A percentile compares a stretch with the other conserved stretches of the same genome.
These are phyloP conservation scores for Wallacemonas collosoma DNA, from an alignment of 208 protist species.

Conservation along the genomic window DNA sequence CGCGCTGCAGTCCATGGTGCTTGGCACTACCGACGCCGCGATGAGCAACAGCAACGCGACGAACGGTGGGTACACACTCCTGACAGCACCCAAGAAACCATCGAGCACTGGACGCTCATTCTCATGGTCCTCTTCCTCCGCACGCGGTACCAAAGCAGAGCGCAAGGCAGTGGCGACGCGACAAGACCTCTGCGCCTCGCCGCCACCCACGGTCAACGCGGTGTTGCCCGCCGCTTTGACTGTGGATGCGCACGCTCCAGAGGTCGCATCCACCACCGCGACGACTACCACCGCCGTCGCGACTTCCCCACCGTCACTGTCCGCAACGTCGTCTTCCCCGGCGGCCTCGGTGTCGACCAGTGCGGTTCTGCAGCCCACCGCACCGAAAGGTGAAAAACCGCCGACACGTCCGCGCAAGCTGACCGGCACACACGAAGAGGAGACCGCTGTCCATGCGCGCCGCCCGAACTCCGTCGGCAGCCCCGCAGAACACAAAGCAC, in stretches of 20 bases:
- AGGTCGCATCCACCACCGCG: too few relatives aligned
- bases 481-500: not conserved
- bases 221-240: not conserved
- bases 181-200: not conserved
- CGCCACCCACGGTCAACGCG: not conserved
- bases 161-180: not conserved
- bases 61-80: not conserved
- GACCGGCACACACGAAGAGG: slow-evolving; percentile 30
- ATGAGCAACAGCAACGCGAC: not conserved
- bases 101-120: not conserved
- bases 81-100: not conserved
- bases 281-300: too few relatives aligned
- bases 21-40: not conserved
- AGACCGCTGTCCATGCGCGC: slow-evolving; percentile 18
- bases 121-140: not conserved
- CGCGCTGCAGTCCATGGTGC: not conserved
- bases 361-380: slow-evolving; percentile 37
- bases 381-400: slow-evolving; percentile 52
- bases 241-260: not conserved
- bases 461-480: slow-evolving; percentile 10
- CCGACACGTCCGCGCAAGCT: slow-evolving; percentile 38
- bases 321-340: too few relatives aligned
- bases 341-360: not conserved
- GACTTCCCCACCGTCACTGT: too few relatives aligned
- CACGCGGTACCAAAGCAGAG: not conserved